phyloP scores from a whole-genome alignment of 2,329 filamentous ascomycete species.

The Lachnellula cervina region DNA sequence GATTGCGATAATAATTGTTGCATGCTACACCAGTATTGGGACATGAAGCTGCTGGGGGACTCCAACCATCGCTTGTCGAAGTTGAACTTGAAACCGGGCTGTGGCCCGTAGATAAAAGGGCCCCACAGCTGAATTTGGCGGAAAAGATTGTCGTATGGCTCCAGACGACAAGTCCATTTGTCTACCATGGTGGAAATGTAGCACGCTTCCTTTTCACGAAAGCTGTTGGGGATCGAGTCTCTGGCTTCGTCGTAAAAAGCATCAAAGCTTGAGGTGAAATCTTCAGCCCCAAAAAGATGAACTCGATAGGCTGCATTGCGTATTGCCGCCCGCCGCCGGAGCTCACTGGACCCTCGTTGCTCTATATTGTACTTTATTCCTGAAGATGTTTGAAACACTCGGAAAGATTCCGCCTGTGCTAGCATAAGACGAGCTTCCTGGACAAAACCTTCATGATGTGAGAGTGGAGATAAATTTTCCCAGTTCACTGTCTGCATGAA shows the following conservation, averaged over 20 bases:
- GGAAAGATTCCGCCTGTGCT: slow-evolving; percentile 24
- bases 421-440: slow-evolving; percentile 35
- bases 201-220: slow-evolving; percentile 11
- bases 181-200: slow-evolving; percentile 16
- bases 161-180: slow-evolving; percentile 15
- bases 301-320: slow-evolving; percentile 32
- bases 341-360: neutral
- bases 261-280: slow-evolving; percentile 31
- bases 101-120: slow-evolving; percentile 3
- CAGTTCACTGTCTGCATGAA: slow-evolving; percentile 47
- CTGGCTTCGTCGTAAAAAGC: slow-evolving; percentile 28
- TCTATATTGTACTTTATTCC: neutral
- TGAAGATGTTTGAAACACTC: neutral
- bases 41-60: slow-evolving; percentile 12
- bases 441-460: slow-evolving; percentile 43
- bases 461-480: slow-evolving; percentile 36
- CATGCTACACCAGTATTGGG: slow-evolving; percentile 22
- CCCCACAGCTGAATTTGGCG: slow-evolving; percentile 19
- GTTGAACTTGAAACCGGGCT: neutral
- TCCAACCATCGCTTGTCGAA: slow-evolving; percentile 20
- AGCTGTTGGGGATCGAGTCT: slow-evolving; percentile 20
- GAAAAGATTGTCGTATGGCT: slow-evolving; percentile 12
- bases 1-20: slow-evolving; percentile 16
- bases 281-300: slow-evolving; percentile 36
- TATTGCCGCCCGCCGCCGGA: slow-evolving; percentile 29